Percentiles rank a stretch among this genome's conserved stretches.
phyloP scores from a whole-genome alignment of 495 filamentous ascomycete species.

The Ascobolus immersus region DNA sequence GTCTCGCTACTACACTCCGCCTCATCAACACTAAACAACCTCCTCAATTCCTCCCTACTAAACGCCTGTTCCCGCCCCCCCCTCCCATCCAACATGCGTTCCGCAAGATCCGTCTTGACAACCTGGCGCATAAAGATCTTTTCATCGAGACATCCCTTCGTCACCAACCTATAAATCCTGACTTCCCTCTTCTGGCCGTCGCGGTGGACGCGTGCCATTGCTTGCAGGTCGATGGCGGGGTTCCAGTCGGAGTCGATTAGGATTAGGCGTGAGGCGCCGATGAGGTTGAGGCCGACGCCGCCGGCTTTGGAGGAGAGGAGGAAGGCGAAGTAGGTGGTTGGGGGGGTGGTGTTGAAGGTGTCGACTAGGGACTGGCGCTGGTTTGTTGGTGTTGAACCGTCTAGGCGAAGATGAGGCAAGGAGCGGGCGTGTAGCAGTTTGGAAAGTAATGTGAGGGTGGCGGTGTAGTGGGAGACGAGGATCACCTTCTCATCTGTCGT shows the following conservation, averaged over 20 bases:
- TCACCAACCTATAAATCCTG: conserved; percentile 48
- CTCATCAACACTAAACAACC: too few species aligned
- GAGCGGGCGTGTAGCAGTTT: conserved; percentile 36
- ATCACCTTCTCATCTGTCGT: conserved; percentile 50
- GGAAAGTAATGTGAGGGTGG: conserved; percentile 45
- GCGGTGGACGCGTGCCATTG: conserved; percentile 65
- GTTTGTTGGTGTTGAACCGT: conserved; percentile 40
- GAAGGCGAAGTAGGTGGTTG: too few species aligned
- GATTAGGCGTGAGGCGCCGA: conserved; percentile 48
- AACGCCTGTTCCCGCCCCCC: too few species aligned
- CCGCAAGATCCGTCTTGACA: too few species aligned
- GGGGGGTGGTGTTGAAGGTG: conserved; percentile 48
- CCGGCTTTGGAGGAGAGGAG: conserved; percentile 58
- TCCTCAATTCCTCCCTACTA: too few species aligned
- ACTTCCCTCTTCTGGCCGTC: conserved; percentile 50
- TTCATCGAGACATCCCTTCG: conserved; percentile 47
- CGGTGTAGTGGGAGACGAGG: conserved; percentile 60
- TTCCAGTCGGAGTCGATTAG: conserved; percentile 75
- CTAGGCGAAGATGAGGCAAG: conserved; percentile 43
- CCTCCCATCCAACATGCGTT: too few species aligned
- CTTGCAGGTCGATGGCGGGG: conserved; percentile 53
- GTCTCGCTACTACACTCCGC: too few species aligned
- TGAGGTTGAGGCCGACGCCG: conserved; percentile 51
- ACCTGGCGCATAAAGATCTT: conserved; percentile 69
- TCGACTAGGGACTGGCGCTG: conserved; percentile 56